Base-by-base conservation (phyloP, 1,284 basidiomycete genomes). In the Austroboletus niveus region DNA sequence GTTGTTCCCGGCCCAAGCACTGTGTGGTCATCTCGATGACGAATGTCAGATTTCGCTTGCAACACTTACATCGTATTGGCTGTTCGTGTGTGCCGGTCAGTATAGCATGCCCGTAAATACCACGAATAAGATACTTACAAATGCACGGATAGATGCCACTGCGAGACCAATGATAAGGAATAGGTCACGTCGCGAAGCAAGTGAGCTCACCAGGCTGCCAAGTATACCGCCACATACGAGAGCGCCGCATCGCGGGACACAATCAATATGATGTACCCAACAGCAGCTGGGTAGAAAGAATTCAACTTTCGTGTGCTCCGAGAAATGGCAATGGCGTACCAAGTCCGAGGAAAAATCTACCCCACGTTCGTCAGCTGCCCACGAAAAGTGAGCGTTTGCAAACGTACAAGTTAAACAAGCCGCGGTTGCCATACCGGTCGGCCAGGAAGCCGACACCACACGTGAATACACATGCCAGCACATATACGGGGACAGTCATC, bases 71-170 rank as follows among this genome's bases (percentile, higher is more conserved):
- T 77, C 4, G 83, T 80, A 68, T 88, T 89, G 29, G 86, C 81
- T 82, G 31, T 50, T 45, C 2, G 44, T 35, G 15, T 17, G 20
- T 32, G 50, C 14, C n/a, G 27, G 27, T 29, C 27, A 29, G 27
- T 29, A 29, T 29, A 29, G 27, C 5, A 29, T 8, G 27, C 27
- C 27, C 27, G 7, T 7, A 7, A 6, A 6, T 29, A 29, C 32
- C 11, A 11, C n/a, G 22, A 42, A 20, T 20, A 36, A 39, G n/a
- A 36, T 14, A 75, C 81, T 73, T 51, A 84, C 81, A 75, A 56
- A 89, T 84, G 44, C 80, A 75, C 6, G 86, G 84, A 63, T 86
- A 89, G 53, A 89, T 87, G 29, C 85, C 86, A 59, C 83, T 84
- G 48, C 35, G 45, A 42, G 15, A 27, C 38, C 40, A 36, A 47